Evolutionary conservation across 2,329 filamentous ascomycete genomes (phyloP), one percentile per base, ranked within the genome.

Genomic region (Neopestalotiopsis sp.): DNA sequence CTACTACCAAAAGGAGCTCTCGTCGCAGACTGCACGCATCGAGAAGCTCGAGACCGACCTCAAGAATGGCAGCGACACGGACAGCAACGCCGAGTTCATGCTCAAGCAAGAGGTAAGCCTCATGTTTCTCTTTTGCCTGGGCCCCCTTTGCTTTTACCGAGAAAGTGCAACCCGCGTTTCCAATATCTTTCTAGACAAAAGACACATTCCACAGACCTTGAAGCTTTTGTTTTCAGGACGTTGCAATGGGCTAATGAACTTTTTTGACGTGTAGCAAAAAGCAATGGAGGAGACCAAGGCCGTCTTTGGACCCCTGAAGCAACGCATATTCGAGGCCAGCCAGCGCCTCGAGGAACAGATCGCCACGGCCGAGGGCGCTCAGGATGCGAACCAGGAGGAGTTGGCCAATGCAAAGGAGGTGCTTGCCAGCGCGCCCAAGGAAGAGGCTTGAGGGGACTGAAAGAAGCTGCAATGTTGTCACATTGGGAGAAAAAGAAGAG

Each of bases 201-300:
- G 34, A 38, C 34, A 38, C 34, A 38, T 6, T 38, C 34, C 34
- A 38, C 6, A 7, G 6, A 38, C 34, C 34, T 38, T 2, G 34
- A 38, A 38, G 10, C 34, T 10, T 10, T 38, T 38, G 34, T 10
- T 38, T 6, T 10, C 10, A 1, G 1, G 24, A 28, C 24, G 24
- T 7, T 38, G 10, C 34, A 38, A 9, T 38, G 4, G 5, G 12
- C 59, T 59, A 30, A 45, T 60, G 42, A 40, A 30, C 42, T 38
- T 40, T 14, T 28, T 30, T 30, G 30, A 14, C 38, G 7, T 49
- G 7, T 75, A 97, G 94, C 88, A 89, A 82, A 88, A 89, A 84
- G 95, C 93, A 28, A 84, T 94, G n/a, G 90, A 94, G 72, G 93
- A 99, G 83, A 98, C 96, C 9, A 92, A 92, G 78, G 92, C 90